Evolutionary conservation across 371 early-diverging fungal genomes (phyloP), one percentile per base, ranked within the genome.

Genomic region (Umbelopsis sp.): DNA sequence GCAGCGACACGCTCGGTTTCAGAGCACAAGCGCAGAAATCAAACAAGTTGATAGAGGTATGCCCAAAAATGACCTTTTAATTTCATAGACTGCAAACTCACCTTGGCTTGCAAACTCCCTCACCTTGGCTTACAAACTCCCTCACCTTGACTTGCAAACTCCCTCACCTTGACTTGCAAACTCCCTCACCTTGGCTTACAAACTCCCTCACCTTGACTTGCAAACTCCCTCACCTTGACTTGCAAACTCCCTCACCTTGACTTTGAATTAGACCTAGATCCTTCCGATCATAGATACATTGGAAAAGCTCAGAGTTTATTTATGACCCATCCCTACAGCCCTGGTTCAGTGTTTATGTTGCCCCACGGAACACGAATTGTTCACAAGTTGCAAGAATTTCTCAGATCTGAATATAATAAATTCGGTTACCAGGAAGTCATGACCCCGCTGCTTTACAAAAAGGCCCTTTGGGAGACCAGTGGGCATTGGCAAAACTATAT

Each of bases 401-500:
- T 89, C 24, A 76, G 90, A 48, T 71, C 76, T 0, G 93, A 97
- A 76, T 98, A 99, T 76, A 86, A 87, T 44, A 90, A 93, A 67
- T 91, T 94, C 73, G 98, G 96, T 5, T 98, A 93, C 76, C 80
- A 90, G 57, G 99, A 99, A 80, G 98, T 99, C 10, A 93, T 98
- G 82, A 93, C 97, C 0, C 99, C 99, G 3, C 91, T 97, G 77
- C 91, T 99, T 72, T 98, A 93, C 82, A 93, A 93, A 78, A 91
- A 91, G 66, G 93, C 97, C 73, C 84, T 99, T 2, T 99, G 99
- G 99, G 93, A 96, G 77, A 91, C 87, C 38, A 91, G 92, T 63
- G 99, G 99, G 2, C 99, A 99, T 81, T 96, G 94, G 91, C 88
- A 93, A 63, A 97, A 99, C 76, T 99, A 99, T 75, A 87, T 86